A percentile compares a stretch with the other conserved stretches of the same genome.
These are phyloP conservation scores for Auxenochlorella pyrenoidosa DNA, from an alignment of 139 green algal genomes.

Conservation along the genomic window DNA sequence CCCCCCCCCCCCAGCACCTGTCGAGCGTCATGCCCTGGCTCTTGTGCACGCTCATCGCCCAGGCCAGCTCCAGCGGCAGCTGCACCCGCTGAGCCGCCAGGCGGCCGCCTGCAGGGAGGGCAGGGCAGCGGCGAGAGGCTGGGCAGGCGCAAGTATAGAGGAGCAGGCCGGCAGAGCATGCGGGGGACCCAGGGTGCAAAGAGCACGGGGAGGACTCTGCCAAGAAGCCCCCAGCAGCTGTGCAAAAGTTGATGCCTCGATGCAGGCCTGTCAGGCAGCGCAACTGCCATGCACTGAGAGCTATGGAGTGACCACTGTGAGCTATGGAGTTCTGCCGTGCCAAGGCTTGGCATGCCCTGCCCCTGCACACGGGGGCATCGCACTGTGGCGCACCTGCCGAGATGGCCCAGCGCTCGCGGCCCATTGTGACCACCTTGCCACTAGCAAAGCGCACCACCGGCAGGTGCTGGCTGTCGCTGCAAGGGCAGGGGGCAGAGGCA, in stretches of 20 bases:
- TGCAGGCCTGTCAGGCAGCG: too few species aligned
- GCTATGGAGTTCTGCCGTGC: too few species aligned
- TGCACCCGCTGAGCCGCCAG: constrained; percentile 41
- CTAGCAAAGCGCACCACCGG: constrained; percentile 42
- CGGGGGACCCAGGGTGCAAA: too few species aligned
- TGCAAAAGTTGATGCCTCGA: too few species aligned
- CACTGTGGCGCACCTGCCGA: constrained; percentile 14
- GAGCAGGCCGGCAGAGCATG: not conserved
- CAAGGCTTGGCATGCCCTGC: not conserved
- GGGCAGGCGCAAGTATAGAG: not conserved
- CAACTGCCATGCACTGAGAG: too few species aligned
- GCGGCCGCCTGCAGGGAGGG: constrained; percentile 17
- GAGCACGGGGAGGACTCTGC: too few species aligned
- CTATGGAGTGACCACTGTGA: too few species aligned
- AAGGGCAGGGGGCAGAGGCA: not conserved
- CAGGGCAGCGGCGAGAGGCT: not conserved
- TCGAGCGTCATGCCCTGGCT: constrained; percentile 83
- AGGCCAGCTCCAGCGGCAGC: constrained; percentile 72
- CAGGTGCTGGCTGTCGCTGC: constrained; percentile 29
- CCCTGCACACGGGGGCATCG: too few species aligned
- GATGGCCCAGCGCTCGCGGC: constrained; percentile 51
- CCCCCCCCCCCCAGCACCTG: constrained; percentile 2
- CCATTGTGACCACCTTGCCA: constrained; percentile 48
- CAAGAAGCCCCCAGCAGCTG: too few species aligned
- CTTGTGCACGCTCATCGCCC: constrained; percentile 80